A percentile compares a stretch with the other conserved stretches of the same genome.
Evolutionary conservation across 192 early-diverging fungal species (phyloP).

Genomic region (Coemansia pectinata): DNA sequence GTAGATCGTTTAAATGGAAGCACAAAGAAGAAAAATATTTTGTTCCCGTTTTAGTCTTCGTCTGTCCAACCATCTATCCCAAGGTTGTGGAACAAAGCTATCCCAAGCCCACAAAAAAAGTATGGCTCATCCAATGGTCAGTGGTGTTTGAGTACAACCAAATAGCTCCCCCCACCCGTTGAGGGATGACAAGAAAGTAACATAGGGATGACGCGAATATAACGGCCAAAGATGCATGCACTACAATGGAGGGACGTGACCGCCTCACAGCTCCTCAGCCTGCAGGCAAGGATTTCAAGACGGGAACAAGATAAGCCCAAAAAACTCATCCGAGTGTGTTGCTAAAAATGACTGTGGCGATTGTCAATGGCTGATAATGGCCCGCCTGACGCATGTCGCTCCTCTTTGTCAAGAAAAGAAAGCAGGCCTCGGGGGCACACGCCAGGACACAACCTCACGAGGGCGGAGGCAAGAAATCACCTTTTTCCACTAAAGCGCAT

Average conservation of each 20-base stretch:
- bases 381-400: neutral
- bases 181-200: neutral
- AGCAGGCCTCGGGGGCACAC: neutral
- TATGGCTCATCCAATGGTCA: neutral
- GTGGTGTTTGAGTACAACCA: neutral
- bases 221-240: neutral
- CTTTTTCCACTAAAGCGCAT: neutral
- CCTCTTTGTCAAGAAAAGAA: neutral
- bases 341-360: neutral
- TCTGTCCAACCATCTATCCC: neutral
- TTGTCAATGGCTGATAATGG: neutral
- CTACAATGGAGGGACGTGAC: neutral
- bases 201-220: neutral
- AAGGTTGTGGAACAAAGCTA: neutral
- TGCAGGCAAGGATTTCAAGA: neutral
- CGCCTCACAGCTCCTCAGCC: neutral
- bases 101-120: neutral
- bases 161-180: neutral
- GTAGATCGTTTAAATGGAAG: neutral
- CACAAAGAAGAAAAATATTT: neutral
- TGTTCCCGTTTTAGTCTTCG: neutral
- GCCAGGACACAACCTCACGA: neutral
- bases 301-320: neutral
- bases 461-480: neutral
- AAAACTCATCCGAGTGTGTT: neutral